Evolutionary conservation across 345 rosid genomes (phyloP).

Genomic region (Ailanthus altissimus): DNA sequence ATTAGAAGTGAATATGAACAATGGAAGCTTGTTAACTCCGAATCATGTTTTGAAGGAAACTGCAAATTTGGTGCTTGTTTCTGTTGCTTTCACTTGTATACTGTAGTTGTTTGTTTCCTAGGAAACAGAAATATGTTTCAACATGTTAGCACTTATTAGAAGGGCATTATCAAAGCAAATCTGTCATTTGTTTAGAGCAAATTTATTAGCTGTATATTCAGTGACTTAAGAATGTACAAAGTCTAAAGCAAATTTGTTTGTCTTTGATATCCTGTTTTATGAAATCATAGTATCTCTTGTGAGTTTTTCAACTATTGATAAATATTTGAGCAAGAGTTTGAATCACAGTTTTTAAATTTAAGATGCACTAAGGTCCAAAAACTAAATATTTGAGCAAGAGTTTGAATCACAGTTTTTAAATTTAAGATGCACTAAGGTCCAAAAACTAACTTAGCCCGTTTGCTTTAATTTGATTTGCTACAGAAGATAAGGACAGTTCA

Average conservation of each 20-base stretch:
- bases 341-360: too few species aligned
- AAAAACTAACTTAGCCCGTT: not conserved
- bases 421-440: not conserved
- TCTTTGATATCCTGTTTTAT: too few species aligned
- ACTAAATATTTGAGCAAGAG: not conserved
- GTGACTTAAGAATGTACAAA: not conserved
- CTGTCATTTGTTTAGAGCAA: not conserved
- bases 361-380: not conserved
- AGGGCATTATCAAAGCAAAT: not conserved
- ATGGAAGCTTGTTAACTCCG: constrained; percentile 30
- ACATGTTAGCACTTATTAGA: not conserved
- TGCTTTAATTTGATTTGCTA: not conserved
- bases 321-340: not conserved
- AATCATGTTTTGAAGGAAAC: constrained; percentile 10
- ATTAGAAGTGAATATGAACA: constrained; percentile 31
- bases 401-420: not conserved
- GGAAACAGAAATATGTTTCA: not conserved
- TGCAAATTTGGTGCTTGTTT: constrained; percentile 10
- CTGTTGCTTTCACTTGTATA: constrained; percentile 14
- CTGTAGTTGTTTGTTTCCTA: not conserved
- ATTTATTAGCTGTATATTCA: too few species aligned
- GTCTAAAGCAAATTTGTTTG: not conserved
- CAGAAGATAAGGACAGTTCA: constrained; percentile 23
- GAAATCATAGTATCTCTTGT: not conserved
- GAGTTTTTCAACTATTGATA: not conserved